Evolutionary conservation across 768 basidiomycete species (phyloP), one percentile per base, ranked within the genome.

Genomic region (Nidularia pulvinata): DNA sequence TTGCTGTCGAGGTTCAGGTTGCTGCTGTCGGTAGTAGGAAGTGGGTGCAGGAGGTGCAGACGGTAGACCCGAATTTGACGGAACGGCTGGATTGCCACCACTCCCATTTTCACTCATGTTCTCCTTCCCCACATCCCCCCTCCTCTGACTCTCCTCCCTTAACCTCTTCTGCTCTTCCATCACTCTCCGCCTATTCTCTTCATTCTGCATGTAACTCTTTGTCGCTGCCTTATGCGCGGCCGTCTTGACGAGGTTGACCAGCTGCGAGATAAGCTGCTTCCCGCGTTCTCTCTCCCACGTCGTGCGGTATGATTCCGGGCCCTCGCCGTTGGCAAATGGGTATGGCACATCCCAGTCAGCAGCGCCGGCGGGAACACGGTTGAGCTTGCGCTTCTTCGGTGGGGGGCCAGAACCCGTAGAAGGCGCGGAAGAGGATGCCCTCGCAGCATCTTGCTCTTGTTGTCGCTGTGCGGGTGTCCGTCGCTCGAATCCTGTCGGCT

Each of bases 271-370:
- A 34, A 92, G 70, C 59, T 81, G 82, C 55, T 81, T 83, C 5
- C 81, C 79, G 32, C 89, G 80, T 35, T 86, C 79, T 46, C 69
- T 77, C 56, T 84, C 80, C 91, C 90, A 91, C 30, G 72, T 84
- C 49, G 73, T 65, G 7, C 69, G 75, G 65, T 92, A 92, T n/a
- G 75, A 72, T 14, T 77, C 64, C 2, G 91, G 88, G 1, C 87
- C 91, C 58, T 93, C 86, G 32, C 88, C 91, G 47, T 77, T 70
- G 39, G 66, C 68, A 57, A 92, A 92, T 5, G 91, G 91, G 65
- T 85, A 92, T 0, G 91, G 91, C 0, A 92, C 81, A 59, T 91
- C 89, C 91, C 91, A 93, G 61, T 91, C 89, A 1, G 67, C 77
- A 1, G 91, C 91, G 9, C 91, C 91, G 19, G 91, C 91, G 34